Evolutionary conservation across 2,329 filamentous ascomycete species (phyloP), one percentile per base, ranked within the genome.

Genomic region (Alternaria panax): DNA sequence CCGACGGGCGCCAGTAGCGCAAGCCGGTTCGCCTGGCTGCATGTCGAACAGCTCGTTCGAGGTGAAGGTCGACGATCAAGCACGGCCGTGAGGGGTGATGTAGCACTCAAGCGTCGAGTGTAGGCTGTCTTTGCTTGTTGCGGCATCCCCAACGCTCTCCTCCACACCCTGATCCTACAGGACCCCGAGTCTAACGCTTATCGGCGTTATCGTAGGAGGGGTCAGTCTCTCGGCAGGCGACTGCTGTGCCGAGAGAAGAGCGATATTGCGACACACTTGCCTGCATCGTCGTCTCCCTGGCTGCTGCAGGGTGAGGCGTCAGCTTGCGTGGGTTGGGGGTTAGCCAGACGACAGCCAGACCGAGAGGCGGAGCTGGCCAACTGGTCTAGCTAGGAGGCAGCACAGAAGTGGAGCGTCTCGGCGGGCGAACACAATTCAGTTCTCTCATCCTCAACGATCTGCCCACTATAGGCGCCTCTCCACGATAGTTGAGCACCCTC

Each of bases 191-290:
- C 65, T 71, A 74, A 67, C 60, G 66, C 69, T 67, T 69, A 65
- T 70, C 69, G 68, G 55, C 66, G 67, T 69, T 69, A 71, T 72
- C 69, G 65, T 52, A 63, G 60, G 67, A 66, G 67, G 63, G 68
- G 66, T 55, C 48, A n/a, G n/a, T 22, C 32, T 54, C 51, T 62
- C 62, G 71, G 70, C 69, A 66, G 71, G 71, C 64, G 62, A 63
- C 38, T 25, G 14, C 50, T 51, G 65, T 54, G 54, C 50, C 56
- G 62, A 65, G 60, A 60, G 42, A 41, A 53, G 60, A 47, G 45
- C 46, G 30, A 50, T 54, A 67, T 66, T 59, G 68, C 63, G 63
- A 69, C 64, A 69, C 61, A 51, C 48, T 45, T 45, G 60, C 27
- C 24, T 51, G 58, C 56, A 51, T 52, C 46, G 64, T 54, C 25